Base-by-base conservation (phyloP, 257 asterid genomes). In the Sherardia arvensis region DNA sequence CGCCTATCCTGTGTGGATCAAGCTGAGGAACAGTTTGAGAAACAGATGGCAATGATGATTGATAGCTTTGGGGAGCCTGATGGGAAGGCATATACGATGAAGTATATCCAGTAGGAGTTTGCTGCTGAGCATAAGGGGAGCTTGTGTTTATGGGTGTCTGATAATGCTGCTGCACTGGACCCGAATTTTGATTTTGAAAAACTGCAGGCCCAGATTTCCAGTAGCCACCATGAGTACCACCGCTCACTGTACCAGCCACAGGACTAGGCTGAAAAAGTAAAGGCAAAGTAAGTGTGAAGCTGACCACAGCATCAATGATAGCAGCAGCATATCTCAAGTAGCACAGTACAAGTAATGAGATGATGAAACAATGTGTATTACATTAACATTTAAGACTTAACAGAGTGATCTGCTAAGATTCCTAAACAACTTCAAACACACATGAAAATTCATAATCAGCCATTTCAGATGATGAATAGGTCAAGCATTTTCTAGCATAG, bases 261-360 rank as follows among this genome's bases (percentile, higher is more conserved):
- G 83, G 62, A 74, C 80, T 86, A 78, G 95, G 78, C 99, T 93
- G 95, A 71, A 76, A 68, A 47, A n/a, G 55, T 38, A 82, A 83
- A 21, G 23, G 15, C 58, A 53, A 62, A 67, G 57, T 57, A 48
- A 15, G 48, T n/a, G 28, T 25, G 57, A 26, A 27, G 17, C 45
- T 9, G 11, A 0, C 17, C 30, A 43, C 48, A 53, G 28, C 11
- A 36, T 15, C 30, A 51, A 55, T 58, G 45, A n/a, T 56, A 43
- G 27, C 2, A 18, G 48, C 59, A 29, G 36, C 15, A 9, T 34
- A 18, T 7, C 36, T 62, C 28, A 25, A 62, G 36, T 20, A 29
- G 38, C 29, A 22, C 27, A 56, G 65, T 20, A 45, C 20, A 57
- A 23, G 66, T 28, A 53, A 21, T 23, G n/a, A 7, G 55, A 38